Base-by-base conservation (phyloP, 768 basidiomycete species). In the Boletellus ananas region DNA sequence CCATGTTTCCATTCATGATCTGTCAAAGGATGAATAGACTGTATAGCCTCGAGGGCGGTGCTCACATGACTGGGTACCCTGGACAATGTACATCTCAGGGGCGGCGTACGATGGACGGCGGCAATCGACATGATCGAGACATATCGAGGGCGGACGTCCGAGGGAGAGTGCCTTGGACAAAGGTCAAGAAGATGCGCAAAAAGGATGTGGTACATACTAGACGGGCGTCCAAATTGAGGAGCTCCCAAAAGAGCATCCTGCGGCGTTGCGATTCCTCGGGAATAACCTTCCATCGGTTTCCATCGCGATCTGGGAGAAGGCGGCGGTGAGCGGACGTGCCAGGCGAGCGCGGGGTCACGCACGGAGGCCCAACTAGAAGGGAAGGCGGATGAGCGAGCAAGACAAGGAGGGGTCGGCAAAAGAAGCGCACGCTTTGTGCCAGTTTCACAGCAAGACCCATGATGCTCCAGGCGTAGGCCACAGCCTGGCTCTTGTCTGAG, bases 401-500 rank as follows among this genome's bases (percentile, higher is more conserved):
- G 20, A 29, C 38, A 29, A 35, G 49, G 49, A 41, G n/a, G 33
- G 25, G 45, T 39, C 10, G 23, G 23, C 7, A 25, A 25, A 25
- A 25, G 23, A 25, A 25, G 66, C 85, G 67, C 61, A 87, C 85
- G 55, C 80, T 83, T 65, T 85, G 85, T 7, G 85, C 83, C 16
- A 88, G 68, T 63, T 87, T 87, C 27, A 81, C 80, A 9, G 84
- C 78, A 48, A 88, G 81, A 17, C 86, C 85, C 80, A 87, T 82
- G 37, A 87, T 69, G 50, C 84, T 84, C 85, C 85, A 88, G 16
- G 85, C 84, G 51, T 86, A 84, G 14, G 84, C 82, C 12, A 84
- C 76, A 0, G 83, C 84, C 54, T 84, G 83, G 53, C 79, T 84
- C 63, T 86, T 82, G 61, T 85, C 83, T 13, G 84, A 86, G 55